Base-by-base conservation (phyloP, 768 basidiomycete species). In the Coprinopsis marcescibilis region DNA sequence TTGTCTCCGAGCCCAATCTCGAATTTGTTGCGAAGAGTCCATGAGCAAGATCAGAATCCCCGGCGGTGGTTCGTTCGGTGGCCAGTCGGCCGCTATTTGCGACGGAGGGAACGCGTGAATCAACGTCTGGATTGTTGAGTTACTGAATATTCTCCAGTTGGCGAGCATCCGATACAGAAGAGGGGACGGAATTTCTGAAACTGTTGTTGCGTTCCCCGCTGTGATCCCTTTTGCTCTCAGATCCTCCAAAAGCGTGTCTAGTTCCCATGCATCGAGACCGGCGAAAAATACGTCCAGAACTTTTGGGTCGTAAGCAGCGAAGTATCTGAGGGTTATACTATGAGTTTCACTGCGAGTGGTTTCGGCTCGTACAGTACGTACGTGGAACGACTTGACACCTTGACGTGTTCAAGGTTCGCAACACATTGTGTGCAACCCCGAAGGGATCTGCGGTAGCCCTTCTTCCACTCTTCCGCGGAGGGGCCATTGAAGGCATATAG, bases 401-500 rank as follows among this genome's bases (percentile, higher is more conserved):
- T 90, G 10, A 75, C 80, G 27, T 71, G 69, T 48, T 83, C 78
- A 37, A 91, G 71, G 0, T 71, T 74, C 49, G 77, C 72, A 3
- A 87, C 83, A 58, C 94, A 97, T 6, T 69, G 72, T 20, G 77
- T 67, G 55, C 94, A 97, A 1, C 70, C 65, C 10, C 66, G 57
- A 27, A 95, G 58, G 49, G 87, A 82, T 1, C 57, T 56, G 43
- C 70, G 65, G 43, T 89, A 60, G 49, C 67, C 72, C 14, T 60
- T 61, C 61, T 80, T 79, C 89, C 89, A 94, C 30, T 66, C 60
- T 1, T 73, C 70, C 2, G 88, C 83, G 24, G 69, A 67, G 0
- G 68, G 62, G 41, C 77, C 75, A 43, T 75, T 66, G 55, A 90
- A 96, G 8, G 91, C 91, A 59, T 86, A 83, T 30, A 96, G 64